These are phyloP conservation scores for Dichotomopilus funicola DNA, from an alignment of 2,329 filamentous ascomycete genomes.

Conservation along the genomic window DNA sequence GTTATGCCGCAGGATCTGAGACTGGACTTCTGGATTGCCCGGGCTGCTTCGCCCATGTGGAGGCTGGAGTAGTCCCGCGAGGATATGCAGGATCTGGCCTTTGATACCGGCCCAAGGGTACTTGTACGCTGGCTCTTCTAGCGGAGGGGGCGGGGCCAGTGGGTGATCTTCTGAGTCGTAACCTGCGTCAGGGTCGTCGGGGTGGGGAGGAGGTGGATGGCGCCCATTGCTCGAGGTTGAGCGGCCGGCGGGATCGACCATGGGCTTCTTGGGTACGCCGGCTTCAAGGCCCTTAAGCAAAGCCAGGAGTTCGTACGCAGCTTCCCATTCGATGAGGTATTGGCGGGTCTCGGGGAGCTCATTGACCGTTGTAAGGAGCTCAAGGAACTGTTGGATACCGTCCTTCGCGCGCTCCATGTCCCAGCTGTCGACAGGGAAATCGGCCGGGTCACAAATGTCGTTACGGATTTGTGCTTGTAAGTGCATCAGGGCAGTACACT, in stretches of 20 bases:
- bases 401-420: conserved; percentile 97
- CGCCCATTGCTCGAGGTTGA: not conserved
- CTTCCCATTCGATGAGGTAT: conserved; percentile 86
- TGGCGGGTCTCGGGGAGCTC: conserved; percentile 78
- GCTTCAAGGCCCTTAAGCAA: conserved; percentile 81
- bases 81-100: conserved; percentile 83
- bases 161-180: conserved; percentile 33
- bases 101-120: conserved; percentile 73
- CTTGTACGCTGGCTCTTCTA: conserved; percentile 59
- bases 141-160: conserved; percentile 39
- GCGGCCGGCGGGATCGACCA: conserved; percentile 40
- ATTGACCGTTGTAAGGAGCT: conserved; percentile 84
- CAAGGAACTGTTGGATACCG: conserved; percentile 86
- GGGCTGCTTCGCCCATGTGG: conserved; percentile 55
- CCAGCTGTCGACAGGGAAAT: conserved; percentile 93
- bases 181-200: conserved; percentile 23
- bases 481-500: conserved; percentile 90
- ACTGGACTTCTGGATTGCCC: conserved; percentile 69
- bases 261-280: conserved; percentile 75
- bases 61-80: conserved; percentile 84
- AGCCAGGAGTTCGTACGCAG: conserved; percentile 80
- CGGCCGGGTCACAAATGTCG: conserved; percentile 66
- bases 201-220: conserved; percentile 4
- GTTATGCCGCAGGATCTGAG: conserved; percentile 77
- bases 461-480: conserved; percentile 84